Evolutionary conservation across 1,284 basidiomycete genomes (phyloP).

Genomic region (Cutaneotrichosporon sp.): DNA sequence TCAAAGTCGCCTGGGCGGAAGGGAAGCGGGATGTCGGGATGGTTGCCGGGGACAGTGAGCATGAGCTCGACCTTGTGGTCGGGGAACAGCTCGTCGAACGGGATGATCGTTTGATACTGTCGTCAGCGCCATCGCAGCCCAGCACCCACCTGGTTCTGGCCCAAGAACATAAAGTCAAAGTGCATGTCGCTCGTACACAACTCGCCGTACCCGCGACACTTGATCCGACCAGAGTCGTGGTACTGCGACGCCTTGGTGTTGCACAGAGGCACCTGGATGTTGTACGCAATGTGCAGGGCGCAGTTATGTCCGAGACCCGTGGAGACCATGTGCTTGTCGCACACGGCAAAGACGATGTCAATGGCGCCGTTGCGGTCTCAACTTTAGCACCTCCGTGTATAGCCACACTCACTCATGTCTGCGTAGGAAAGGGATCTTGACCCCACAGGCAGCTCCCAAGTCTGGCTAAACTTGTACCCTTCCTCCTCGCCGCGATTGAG

Average conservation of each 20-base stretch:
- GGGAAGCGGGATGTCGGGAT: slow-evolving; percentile 63
- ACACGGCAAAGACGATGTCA: slow-evolving; percentile 88
- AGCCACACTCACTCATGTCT: slow-evolving; percentile 66
- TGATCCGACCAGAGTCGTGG: slow-evolving; percentile 21
- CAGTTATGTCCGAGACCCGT: slow-evolving; percentile 70
- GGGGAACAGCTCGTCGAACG: slow-evolving; percentile 61
- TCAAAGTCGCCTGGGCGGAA: slow-evolving; percentile 85
- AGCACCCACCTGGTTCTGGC: slow-evolving; percentile 57
- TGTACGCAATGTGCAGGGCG: slow-evolving; percentile 86
- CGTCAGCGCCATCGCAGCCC: neutral
- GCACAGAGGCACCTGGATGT: slow-evolving; percentile 83
- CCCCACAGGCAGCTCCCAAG: slow-evolving; percentile 67
- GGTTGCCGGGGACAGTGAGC: slow-evolving; percentile 53
- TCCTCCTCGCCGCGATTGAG: slow-evolving; percentile 54
- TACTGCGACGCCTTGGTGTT: slow-evolving; percentile 25
- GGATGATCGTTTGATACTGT: slow-evolving; percentile 64
- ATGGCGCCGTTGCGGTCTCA: slow-evolving; percentile 92
- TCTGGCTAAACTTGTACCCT: slow-evolving; percentile 66
- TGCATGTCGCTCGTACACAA: slow-evolving; percentile 75
- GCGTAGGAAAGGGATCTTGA: slow-evolving; percentile 79
- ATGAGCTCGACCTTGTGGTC: slow-evolving; percentile 54
- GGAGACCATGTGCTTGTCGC: slow-evolving; percentile 61
- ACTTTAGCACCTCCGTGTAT: neutral
- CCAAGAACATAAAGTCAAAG: slow-evolving; percentile 69
- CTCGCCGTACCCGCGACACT: slow-evolving; percentile 70